These are phyloP conservation scores for Leptographium flavum DNA, from an alignment of 2,329 filamentous ascomycete species.

Conservation along the genomic window DNA sequence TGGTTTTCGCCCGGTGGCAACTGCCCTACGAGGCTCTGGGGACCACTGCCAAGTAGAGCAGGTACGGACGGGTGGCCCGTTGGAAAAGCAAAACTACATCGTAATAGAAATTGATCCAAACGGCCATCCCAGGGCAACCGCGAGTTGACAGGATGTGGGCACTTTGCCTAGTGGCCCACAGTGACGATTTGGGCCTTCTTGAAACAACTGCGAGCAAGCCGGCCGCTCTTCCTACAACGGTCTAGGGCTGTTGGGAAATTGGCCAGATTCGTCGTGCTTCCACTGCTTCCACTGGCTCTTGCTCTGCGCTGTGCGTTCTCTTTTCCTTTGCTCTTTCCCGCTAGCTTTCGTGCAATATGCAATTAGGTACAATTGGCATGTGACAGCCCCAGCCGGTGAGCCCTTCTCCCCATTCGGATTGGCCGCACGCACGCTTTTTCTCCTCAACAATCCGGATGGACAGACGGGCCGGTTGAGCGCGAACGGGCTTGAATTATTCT, in stretches of 20 bases:
- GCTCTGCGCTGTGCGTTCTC: not conserved
- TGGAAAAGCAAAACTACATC: not conserved
- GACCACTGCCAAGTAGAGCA: not conserved
- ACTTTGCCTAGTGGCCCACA: not conserved
- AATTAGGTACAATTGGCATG: slow-evolving; percentile 4
- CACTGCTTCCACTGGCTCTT: not conserved
- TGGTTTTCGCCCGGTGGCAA: not conserved
- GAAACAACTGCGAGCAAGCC: not conserved
- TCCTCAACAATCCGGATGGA: slow-evolving; percentile 7
- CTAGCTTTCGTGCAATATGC: not conserved
- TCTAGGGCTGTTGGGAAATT: slow-evolving; percentile 4
- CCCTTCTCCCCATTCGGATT: not conserved
- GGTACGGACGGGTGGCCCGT: too few species aligned
- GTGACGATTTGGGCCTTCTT: not conserved
- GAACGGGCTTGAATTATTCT: not conserved
- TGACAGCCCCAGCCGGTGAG: slow-evolving; percentile 8
- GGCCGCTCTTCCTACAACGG: not conserved
- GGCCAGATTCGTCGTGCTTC: slow-evolving; percentile 1
- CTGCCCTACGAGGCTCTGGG: not conserved
- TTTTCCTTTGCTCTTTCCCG: not conserved
- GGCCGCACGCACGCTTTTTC: not conserved
- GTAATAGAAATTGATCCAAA: too few species aligned
- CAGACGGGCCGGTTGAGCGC: not conserved
- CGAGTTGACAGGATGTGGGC: not conserved
- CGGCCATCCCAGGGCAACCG: not conserved